Evolutionary conservation across 345 rosid species (phyloP).

Genomic region (Chamaenerion angustifolium): DNA sequence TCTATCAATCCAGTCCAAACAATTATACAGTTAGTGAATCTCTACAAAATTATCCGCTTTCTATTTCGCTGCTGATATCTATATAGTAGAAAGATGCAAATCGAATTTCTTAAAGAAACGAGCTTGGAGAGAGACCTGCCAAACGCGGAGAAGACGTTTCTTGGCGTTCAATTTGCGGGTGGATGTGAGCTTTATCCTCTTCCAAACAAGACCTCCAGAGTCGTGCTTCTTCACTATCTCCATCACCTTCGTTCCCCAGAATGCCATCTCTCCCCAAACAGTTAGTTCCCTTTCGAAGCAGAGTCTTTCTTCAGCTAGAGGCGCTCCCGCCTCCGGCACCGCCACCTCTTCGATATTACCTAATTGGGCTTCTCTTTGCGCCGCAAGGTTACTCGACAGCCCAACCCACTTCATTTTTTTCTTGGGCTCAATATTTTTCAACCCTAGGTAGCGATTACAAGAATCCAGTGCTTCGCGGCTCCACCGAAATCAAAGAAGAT

Average conservation of each 20-base stretch:
- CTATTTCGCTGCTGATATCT: too few species aligned
- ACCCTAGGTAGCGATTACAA: too few species aligned
- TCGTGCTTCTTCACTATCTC: conserved; percentile 94
- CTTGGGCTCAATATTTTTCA: too few species aligned
- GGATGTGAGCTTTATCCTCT: conserved; percentile 79
- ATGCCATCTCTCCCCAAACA: conserved; percentile 19
- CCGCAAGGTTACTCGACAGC: too few species aligned
- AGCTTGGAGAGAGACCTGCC: conserved; percentile 53
- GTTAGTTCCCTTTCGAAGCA: background rate
- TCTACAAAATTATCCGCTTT: background rate
- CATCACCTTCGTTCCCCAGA: conserved; percentile 77
- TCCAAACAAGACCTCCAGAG: conserved; percentile 91
- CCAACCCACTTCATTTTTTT: too few species aligned
- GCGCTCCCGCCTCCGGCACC: too few species aligned
- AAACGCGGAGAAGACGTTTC: conserved; percentile 85
- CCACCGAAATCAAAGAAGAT: too few species aligned
- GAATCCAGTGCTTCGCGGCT: too few species aligned
- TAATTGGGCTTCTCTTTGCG: too few species aligned
- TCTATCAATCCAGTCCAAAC: too few species aligned
- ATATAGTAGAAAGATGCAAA: too few species aligned
- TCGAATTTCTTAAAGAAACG: background rate
- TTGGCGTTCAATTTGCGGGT: conserved; percentile 95
- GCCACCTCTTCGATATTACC: too few species aligned
- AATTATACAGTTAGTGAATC: background rate
- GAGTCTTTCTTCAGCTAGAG: background rate